Conservation (phyloP, 345 rosid species). For the Turnera subulata region DNA sequence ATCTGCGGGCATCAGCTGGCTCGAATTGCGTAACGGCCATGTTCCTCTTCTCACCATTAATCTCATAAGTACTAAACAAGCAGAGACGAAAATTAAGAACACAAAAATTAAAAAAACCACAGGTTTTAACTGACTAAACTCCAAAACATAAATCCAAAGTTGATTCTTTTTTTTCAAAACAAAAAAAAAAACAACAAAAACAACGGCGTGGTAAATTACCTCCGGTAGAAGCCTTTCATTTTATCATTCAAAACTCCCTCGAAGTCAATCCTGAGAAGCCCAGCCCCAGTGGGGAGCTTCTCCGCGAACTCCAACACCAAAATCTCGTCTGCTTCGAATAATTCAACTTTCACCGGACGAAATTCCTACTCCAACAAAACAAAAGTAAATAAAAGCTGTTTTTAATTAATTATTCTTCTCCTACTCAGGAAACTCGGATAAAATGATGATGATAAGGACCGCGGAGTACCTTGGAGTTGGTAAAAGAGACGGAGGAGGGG, state of each 20-base stretch:
- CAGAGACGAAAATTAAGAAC: neutral
- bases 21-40: constrained; percentile 99
- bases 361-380: constrained; percentile 34
- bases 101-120: neutral
- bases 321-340: constrained; percentile 67
- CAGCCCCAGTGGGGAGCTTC: constrained; percentile 61
- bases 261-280: constrained; percentile 55
- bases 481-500: constrained; percentile 47
- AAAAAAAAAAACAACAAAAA: no score
- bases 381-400: neutral
- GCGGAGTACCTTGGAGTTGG: constrained; percentile 40
- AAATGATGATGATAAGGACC: neutral
- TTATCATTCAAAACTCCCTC: constrained; percentile 69
- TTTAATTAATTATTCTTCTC: neutral
- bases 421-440: neutral
- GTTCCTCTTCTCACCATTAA: constrained; percentile 84
- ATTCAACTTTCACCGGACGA: constrained; percentile 44
- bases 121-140: neutral
- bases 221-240: constrained; percentile 91
- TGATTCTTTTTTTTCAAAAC: neutral
- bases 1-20: constrained; percentile 91
- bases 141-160: neutral
- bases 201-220: constrained; percentile 28
- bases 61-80: constrained; percentile 57
- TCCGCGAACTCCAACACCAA: constrained; percentile 69